Evolutionary conservation across 2,329 filamentous ascomycete species (phyloP).

Genomic region (Alternaria sp.): DNA sequence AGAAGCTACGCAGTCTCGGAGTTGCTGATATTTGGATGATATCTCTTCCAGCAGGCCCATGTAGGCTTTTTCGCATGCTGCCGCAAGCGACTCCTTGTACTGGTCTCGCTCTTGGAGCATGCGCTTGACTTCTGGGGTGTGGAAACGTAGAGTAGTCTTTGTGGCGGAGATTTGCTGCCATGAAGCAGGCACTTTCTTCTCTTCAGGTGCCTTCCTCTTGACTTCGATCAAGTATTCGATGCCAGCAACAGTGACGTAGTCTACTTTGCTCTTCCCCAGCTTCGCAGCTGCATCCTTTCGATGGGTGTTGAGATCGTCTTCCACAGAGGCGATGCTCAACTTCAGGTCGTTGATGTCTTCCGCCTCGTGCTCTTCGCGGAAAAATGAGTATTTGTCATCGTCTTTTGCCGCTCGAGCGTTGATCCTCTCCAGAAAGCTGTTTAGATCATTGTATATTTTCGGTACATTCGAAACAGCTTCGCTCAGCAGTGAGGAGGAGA

Average conservation of each 20-base stretch:
- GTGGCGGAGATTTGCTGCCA: conserved; percentile 96
- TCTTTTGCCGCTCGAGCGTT: conserved; percentile 81
- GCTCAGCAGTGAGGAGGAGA: conserved; percentile 73
- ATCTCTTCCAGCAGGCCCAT: conserved; percentile 74
- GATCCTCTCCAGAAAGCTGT: conserved; percentile 81
- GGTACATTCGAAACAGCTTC: conserved; percentile 79
- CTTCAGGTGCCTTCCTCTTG: conserved; percentile 70
- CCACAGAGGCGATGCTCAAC: conserved; percentile 89
- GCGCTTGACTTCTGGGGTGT: conserved; percentile 87
- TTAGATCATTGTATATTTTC: conserved; percentile 74
- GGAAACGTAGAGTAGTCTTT: conserved; percentile 90
- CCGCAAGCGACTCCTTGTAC: conserved; percentile 90
- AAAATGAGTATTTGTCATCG: conserved; percentile 95
- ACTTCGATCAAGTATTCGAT: conserved; percentile 97
- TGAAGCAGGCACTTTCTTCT: conserved; percentile 89
- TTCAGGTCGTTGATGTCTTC: conserved; percentile 90
- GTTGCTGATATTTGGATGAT: conserved; percentile 82
- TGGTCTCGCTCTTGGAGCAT: conserved; percentile 89
- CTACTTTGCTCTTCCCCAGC: conserved; percentile 74
- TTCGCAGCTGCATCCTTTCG: conserved; percentile 73
- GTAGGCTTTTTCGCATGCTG: conserved; percentile 89
- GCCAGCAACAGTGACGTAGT: conserved; percentile 84
- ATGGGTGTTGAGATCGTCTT: conserved; percentile 85
- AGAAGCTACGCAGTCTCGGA: conserved; percentile 86
- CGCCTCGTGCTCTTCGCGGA: conserved; percentile 84